A percentile compares a stretch with the other conserved stretches of the same genome.
These are phyloP conservation scores for Parascedosporium putredinis DNA, from an alignment of 2,329 filamentous ascomycete genomes.

Conservation along the genomic window DNA sequence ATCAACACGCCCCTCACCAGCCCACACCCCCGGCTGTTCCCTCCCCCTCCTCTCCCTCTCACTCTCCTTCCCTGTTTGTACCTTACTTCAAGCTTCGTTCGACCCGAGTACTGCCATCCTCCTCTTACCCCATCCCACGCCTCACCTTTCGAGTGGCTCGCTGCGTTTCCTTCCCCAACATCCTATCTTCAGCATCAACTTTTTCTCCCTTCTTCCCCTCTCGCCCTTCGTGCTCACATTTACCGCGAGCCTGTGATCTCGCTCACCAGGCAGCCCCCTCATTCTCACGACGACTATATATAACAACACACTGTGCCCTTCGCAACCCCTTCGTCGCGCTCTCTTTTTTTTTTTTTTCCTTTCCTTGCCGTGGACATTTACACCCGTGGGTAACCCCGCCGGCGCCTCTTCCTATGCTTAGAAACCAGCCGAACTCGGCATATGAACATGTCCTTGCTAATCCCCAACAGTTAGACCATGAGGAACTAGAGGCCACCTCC, in stretches of 20 bases:
- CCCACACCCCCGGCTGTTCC: no score
- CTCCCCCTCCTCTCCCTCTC: background rate
- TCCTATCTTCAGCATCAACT: constrained; percentile 1
- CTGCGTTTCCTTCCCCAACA: constrained; percentile 4
- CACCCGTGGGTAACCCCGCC: constrained; percentile 4
- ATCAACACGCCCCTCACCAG: constrained; percentile 1
- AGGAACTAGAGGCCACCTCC: background rate
- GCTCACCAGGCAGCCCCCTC: constrained; percentile 1
- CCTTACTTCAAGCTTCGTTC: no score
- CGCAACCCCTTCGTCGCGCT: background rate
- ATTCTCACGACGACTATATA: background rate
- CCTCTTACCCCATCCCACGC: constrained; percentile 2
- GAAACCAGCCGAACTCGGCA: background rate
- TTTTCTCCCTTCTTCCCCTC: background rate
- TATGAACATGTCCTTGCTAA: background rate
- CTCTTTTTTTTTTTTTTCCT: background rate
- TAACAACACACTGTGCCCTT: background rate
- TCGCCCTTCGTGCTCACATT: background rate
- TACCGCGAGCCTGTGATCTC: background rate
- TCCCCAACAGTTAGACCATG: constrained; percentile 6
- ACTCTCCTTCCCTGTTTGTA: background rate
- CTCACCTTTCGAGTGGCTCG: constrained; percentile 5
- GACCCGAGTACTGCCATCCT: background rate
- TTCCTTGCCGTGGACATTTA: no score
- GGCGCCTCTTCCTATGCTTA: background rate